A percentile compares a stretch with the other conserved stretches of the same genome.
Conservation (phyloP, 179 eudicot species). For the Beta corolliflora region DNA sequence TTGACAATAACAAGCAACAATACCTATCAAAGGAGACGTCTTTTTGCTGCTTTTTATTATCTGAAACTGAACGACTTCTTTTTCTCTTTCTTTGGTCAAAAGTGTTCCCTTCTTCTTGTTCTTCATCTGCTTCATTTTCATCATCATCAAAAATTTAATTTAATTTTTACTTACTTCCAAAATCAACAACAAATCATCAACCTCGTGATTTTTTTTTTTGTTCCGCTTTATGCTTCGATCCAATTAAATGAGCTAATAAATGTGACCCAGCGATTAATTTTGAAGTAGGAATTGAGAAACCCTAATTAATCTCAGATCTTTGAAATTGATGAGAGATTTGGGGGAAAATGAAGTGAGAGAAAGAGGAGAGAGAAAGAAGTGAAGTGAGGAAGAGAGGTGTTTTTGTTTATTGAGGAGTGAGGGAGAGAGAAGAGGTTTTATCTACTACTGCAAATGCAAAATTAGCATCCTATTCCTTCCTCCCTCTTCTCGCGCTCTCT, state of each 20-base stretch:
- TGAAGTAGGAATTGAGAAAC: background rate
- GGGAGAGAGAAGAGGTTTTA: background rate
- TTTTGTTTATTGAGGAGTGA: slow-evolving; percentile 3
- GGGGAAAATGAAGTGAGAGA: slow-evolving; percentile 15
- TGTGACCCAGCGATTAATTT: background rate
- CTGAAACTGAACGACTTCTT: slow-evolving; percentile 10
- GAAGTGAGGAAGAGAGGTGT: slow-evolving; percentile 16
- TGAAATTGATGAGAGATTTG: slow-evolving; percentile 5
- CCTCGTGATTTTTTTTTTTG: background rate
- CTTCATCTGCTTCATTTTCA: slow-evolving; percentile 3
- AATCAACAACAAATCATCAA: slow-evolving; percentile 4
- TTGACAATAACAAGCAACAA: slow-evolving; percentile 43
- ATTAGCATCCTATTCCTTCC: too few species aligned
- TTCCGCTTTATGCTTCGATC: background rate
- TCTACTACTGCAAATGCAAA: too few species aligned
- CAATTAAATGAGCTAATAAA: background rate
- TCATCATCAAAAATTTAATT: background rate
- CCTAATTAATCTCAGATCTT: slow-evolving; percentile 21
- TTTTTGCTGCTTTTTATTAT: slow-evolving; percentile 19
- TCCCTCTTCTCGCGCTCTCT: background rate
- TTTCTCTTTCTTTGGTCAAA: slow-evolving; percentile 37
- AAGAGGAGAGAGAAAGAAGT: background rate
- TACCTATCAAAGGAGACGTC: slow-evolving; percentile 33
- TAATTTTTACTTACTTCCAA: background rate
- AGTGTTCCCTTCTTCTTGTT: slow-evolving; percentile 16